Evolutionary conservation across 2,329 filamentous ascomycete genomes (phyloP), one percentile per base, ranked within the genome.

Genomic region (Beauveria bassiana): DNA sequence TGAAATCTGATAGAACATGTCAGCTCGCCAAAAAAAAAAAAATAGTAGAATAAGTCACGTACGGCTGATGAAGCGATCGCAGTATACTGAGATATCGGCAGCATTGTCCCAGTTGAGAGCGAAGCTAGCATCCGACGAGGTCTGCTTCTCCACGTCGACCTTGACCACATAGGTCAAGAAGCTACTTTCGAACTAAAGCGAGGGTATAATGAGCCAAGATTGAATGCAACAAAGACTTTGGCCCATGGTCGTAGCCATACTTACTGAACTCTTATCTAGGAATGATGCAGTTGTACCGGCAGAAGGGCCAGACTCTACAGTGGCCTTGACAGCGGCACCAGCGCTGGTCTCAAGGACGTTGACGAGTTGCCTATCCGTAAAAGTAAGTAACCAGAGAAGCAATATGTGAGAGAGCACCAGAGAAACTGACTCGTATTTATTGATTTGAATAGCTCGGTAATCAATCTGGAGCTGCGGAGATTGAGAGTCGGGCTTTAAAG

Each of bases 151-250:
- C 49, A 52, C 49, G n/a, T 52, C 49, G 26, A 52, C 49, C 28
- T 52, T 20, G 49, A 52, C 49, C n/a, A 52, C 49, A 9, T 52
- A 52, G 49, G 49, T 52, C 26, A 52, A 18, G 10, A 38, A 38
- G 31, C 49, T 52, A 2, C n/a, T 22, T 34, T 52, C 49, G 10
- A 34, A 52, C 49, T 52, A 52, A 3, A n/a, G 18, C 2, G 16
- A 38, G 9, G 26, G n/a, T 12, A 52, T 16, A 12, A 16, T 38
- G 26, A 34, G 26, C 28, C 14, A 8, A 38, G 5, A 5, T 5
- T 2, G 0, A 26, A 26, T 5, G 2, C 7, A n/a, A 28, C 6
- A 10, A 6, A 3, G 8, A 9, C 5, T 26, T 26, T 0, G 18
- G n/a, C 12, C 1, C 2, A 38, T 38, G 34, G 16, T 2, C 28